These are phyloP conservation scores for Pleurotus pulmonarius DNA, from an alignment of 768 basidiomycete species.

Conservation along the genomic window DNA sequence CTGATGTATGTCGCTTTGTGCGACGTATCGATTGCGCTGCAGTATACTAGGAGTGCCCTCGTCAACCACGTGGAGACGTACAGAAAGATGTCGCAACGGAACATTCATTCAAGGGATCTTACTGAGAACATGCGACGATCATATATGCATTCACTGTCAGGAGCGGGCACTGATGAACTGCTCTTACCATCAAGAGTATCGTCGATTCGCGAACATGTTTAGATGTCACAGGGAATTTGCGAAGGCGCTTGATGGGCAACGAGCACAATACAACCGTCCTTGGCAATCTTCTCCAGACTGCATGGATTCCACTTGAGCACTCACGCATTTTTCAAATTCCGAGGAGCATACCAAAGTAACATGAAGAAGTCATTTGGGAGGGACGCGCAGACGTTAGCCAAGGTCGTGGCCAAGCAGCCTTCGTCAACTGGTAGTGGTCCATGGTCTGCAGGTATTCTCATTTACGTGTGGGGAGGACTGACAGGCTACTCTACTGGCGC, in stretches of 20 bases:
- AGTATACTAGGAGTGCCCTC: conserved; percentile 95
- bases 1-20: conserved; percentile 4
- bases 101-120: conserved; percentile 93
- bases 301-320: not conserved
- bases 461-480: too few species aligned
- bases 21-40: conserved; percentile 77
- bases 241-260: not conserved
- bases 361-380: conserved; percentile 12
- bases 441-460: not conserved
- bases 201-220: too few species aligned
- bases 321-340: too few species aligned
- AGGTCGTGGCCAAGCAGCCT: conserved; percentile 8
- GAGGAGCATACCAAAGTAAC: not conserved
- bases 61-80: conserved; percentile 97
- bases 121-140: conserved; percentile 93
- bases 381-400: conserved; percentile 7
- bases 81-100: conserved; percentile 94
- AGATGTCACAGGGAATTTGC: not conserved
- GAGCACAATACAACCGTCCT: not conserved
- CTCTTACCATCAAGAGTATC: too few species aligned
- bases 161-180: conserved; percentile 28
- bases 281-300: not conserved
- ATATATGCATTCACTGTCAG: conserved; percentile 90
- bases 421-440: conserved; percentile 7
- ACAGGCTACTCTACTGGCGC: not conserved